Percentiles rank a stretch among this genome's conserved stretches.
These are phyloP conservation scores for Colletotrichum sp. DNA, from an alignment of 2,329 filamentous ascomycete genomes.

Conservation along the genomic window DNA sequence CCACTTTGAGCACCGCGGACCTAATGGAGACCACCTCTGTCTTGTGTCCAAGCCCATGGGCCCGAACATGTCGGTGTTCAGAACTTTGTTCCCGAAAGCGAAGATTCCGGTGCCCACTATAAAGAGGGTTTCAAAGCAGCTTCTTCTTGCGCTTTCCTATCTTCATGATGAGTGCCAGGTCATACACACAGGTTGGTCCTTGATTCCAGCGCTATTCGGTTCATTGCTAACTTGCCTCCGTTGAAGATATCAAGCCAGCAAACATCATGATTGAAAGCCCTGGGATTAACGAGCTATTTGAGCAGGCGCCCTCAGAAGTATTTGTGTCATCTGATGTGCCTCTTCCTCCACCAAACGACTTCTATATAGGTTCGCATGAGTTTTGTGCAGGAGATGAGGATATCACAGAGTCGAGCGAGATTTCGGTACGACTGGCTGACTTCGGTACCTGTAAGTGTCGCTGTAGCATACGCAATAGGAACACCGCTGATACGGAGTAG, in stretches of 20 bases:
- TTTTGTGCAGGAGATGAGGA: not conserved
- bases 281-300: not conserved
- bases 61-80: not conserved
- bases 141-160: not conserved
- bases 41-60: not conserved
- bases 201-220: fast-evolving
- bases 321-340: not conserved
- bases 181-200: not conserved
- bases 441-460: not conserved
- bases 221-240: not conserved
- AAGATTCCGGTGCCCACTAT: not conserved
- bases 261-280: not conserved
- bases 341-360: not conserved
- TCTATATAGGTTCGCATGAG: not conserved
- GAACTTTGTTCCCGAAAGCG: not conserved
- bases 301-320: not conserved
- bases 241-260: not conserved
- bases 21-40: not conserved
- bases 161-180: not conserved
- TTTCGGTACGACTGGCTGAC: not conserved
- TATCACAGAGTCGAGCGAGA: not conserved
- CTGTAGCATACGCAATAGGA: not conserved
- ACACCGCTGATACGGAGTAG: not conserved
- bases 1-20: not conserved
- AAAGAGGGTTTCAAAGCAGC: not conserved